Conservation (phyloP, 148 eudicot species). For the Drosera capensis region DNA sequence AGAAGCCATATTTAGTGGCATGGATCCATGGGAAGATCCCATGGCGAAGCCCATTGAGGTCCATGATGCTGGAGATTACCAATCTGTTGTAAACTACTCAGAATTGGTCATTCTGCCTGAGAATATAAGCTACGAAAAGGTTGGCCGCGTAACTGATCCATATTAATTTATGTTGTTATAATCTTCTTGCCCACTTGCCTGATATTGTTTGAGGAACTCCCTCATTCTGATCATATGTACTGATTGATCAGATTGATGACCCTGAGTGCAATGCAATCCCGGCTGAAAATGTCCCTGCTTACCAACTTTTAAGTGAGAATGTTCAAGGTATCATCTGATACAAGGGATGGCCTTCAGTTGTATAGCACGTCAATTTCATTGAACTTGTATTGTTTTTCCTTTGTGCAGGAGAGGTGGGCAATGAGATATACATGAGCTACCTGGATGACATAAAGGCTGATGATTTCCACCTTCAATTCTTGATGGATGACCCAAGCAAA, state of each 20-base stretch:
- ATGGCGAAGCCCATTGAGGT: slow-evolving; percentile 16
- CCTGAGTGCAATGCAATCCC: neutral
- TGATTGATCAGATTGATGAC: neutral
- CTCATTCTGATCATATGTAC: neutral
- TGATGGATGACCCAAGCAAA: slow-evolving; percentile 20
- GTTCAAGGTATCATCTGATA: neutral
- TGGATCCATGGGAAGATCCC: neutral
- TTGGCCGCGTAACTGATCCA: slow-evolving; percentile 3
- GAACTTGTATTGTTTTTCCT: neutral
- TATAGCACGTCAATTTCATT: neutral
- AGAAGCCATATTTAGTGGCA: neutral
- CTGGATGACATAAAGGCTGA: slow-evolving; percentile 13
- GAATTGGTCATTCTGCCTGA: slow-evolving; percentile 54
- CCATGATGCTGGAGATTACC: slow-evolving; percentile 16
- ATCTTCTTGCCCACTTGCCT: neutral
- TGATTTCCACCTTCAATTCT: slow-evolving; percentile 18
- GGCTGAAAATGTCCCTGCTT: neutral
- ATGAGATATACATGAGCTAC: slow-evolving; percentile 6
- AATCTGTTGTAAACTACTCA: slow-evolving; percentile 38
- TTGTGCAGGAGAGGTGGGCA: slow-evolving; percentile 21
- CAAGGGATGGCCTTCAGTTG: neutral
- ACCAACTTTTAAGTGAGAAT: too few relatives aligned
- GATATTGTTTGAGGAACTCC: neutral
- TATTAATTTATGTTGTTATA: neutral
- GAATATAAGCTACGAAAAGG: slow-evolving; percentile 35